Conservation (phyloP, 495 filamentous ascomycete genomes). For the Penicillium daleae region DNA sequence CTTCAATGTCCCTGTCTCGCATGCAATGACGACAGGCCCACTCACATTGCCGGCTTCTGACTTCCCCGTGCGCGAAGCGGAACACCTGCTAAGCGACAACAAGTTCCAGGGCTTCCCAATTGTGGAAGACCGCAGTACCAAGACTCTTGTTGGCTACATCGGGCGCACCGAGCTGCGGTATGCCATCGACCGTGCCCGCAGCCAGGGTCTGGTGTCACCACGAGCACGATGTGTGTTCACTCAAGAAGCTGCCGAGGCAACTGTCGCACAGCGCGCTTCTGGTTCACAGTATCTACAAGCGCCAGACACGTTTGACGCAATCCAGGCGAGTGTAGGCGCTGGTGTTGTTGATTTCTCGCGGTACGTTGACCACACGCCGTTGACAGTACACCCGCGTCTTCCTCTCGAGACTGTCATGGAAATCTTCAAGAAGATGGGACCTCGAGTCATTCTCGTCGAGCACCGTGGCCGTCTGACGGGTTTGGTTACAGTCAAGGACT, state of each 20-base stretch:
- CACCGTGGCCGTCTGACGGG: slow-evolving; percentile 81
- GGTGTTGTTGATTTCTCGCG: slow-evolving; percentile 79
- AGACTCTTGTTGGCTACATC: slow-evolving; percentile 86
- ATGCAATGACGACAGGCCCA: slow-evolving; percentile 81
- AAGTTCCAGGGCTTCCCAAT: slow-evolving; percentile 96
- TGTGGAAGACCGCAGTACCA: slow-evolving; percentile 72
- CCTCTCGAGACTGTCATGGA: slow-evolving; percentile 98
- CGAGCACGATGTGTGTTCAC: slow-evolving; percentile 79
- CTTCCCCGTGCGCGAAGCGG: slow-evolving; percentile 71
- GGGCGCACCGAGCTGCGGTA: slow-evolving; percentile 93
- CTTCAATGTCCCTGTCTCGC: slow-evolving; percentile 92
- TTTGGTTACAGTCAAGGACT: slow-evolving; percentile 95
- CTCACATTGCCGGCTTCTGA: slow-evolving; percentile 76
- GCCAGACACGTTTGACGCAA: slow-evolving; percentile 66
- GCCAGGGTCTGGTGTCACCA: slow-evolving; percentile 69
- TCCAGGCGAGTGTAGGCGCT: slow-evolving; percentile 58
- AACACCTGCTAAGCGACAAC: slow-evolving; percentile 75
- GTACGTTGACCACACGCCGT: slow-evolving; percentile 87
- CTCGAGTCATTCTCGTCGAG: slow-evolving; percentile 91
- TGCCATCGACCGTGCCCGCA: slow-evolving; percentile 83
- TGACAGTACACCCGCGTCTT: slow-evolving; percentile 88
- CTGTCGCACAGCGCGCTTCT: slow-evolving; percentile 41
- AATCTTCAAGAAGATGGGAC: slow-evolving; percentile 97
- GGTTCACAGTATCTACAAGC: slow-evolving; percentile 35
- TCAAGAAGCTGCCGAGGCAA: slow-evolving; percentile 55